Base-by-base conservation (phyloP, 805 yeast genomes). In the Debaryomyces tyrocola region DNA sequence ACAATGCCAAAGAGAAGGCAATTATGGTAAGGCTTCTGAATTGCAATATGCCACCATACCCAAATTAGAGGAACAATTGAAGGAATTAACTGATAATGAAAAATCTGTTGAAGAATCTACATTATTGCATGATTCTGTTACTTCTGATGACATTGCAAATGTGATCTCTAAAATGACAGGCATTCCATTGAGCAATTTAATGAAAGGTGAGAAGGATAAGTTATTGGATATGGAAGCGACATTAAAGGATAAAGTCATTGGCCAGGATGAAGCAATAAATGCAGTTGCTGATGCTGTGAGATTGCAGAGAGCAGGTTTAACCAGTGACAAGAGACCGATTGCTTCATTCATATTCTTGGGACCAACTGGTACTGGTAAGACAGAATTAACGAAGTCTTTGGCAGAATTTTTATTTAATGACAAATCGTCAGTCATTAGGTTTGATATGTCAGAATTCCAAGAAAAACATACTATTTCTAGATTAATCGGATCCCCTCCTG, bases 351-450 rank as follows among this genome's bases (percentile, higher is more conserved):
- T 92, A 86, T 94, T 94, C 67, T 74, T 94, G 54, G 99, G 99
- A 18, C 98, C 99, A 44, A 94, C 99, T 0, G 99, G 99, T 70
- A 92, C 98, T 0, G 99, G 99, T 70, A 92, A 92, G 67, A 94
- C 99, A 0, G 98, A 94, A 66, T 77, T 94, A 43, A 91, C 97
- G 6, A 92, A 94, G 65, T 84, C 95, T 0, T 77, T 92, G 47
- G 96, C 98, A 2, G 90, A 90, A 57, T 94, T 94, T 58, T 68
- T 92, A 57, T 94, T 94, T 68, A 94, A 90, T 60, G 92, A 92
- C 64, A 90, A 88, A 59, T 77, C 82, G 37, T 82, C 96, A 8
- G 90, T 92, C 31, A 82, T 91, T 20, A 77, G 99, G 56, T 92
- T 92, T 63, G 99, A 92, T 66, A 94, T 94, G 99, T 88, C 96